Conservation (phyloP, 805 yeast species). For the Wickerhamiella musiphila region DNA sequence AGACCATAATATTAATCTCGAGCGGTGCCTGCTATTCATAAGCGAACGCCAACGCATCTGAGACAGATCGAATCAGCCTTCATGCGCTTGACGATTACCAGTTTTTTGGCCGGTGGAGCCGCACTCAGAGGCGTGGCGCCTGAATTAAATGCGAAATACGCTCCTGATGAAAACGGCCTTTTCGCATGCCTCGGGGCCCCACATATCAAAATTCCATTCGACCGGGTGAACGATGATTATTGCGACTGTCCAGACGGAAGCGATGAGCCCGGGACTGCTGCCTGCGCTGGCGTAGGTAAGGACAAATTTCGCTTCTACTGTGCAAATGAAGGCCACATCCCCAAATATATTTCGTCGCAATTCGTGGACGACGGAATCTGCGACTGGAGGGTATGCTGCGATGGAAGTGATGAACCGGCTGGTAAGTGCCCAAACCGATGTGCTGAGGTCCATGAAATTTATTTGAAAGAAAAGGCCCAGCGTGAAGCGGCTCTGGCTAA, state of each 20-base stretch:
- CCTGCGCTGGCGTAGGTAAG: constrained; percentile 32
- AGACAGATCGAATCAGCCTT: no score
- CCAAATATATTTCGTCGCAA: constrained; percentile 43
- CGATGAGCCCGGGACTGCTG: constrained; percentile 92
- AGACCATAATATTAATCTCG: no score
- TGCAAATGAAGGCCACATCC: constrained; percentile 50
- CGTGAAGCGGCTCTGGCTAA: constrained; percentile 12
- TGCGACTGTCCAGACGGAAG: constrained; percentile 98
- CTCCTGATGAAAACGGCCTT: constrained; percentile 31
- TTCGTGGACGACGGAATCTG: constrained; percentile 81
- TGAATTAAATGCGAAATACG: constrained; percentile 22
- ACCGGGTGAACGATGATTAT: constrained; percentile 66
- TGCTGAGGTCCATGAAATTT: constrained; percentile 29
- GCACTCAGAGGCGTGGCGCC: constrained; percentile 13
- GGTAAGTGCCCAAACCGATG: constrained; percentile 42
- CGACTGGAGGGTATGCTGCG: constrained; percentile 80
- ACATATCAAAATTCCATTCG: constrained; percentile 37
- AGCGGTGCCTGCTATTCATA: no score
- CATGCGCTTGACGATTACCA: no score
- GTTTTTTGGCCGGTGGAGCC: background rate
- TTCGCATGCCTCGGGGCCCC: constrained; percentile 64
- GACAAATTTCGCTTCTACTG: constrained; percentile 54
- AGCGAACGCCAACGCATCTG: no score
- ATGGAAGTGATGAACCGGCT: constrained; percentile 68
- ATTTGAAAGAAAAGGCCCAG: constrained; percentile 16